These are phyloP conservation scores for Magnaporthiopsis incrustans DNA, from an alignment of 2,329 filamentous ascomycete genomes.

Conservation along the genomic window DNA sequence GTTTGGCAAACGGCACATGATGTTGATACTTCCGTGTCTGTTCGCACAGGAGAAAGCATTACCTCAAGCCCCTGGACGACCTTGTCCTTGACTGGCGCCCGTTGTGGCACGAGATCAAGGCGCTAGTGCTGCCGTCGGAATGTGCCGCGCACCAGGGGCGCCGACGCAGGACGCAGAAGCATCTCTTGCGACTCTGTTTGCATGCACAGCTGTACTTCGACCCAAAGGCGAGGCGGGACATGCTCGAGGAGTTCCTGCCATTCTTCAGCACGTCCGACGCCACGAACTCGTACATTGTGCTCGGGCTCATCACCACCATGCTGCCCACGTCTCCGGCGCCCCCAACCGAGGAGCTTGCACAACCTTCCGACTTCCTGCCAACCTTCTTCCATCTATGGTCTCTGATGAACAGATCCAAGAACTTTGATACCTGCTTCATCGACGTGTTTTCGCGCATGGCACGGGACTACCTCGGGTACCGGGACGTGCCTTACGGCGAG, in stretches of 20 bases:
- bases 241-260: constrained; percentile 71
- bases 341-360: constrained; percentile 62
- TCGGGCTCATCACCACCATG: constrained; percentile 76
- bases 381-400: constrained; percentile 98
- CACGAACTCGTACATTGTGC: constrained; percentile 88
- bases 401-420: constrained; percentile 79
- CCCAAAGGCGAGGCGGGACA: constrained; percentile 71
- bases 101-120: constrained; percentile 86
- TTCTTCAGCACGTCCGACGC: constrained; percentile 93
- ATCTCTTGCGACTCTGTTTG: constrained; percentile 78
- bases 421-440: constrained; percentile 78
- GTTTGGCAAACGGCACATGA: neutral
- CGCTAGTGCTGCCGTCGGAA: constrained; percentile 80
- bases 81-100: constrained; percentile 89
- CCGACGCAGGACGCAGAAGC: constrained; percentile 48
- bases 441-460: constrained; percentile 85
- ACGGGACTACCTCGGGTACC: constrained; percentile 69
- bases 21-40: neutral
- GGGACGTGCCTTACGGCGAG: constrained; percentile 71
- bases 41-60: constrained; percentile 73
- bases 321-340: constrained; percentile 78
- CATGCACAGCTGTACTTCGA: constrained; percentile 92
- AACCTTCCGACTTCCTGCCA: constrained; percentile 81
- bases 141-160: constrained; percentile 56
- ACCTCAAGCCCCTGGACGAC: constrained; percentile 83